Evolutionary conservation across 345 rosid species (phyloP), one percentile per base, ranked within the genome.

Genomic region (Psidium guajava): DNA sequence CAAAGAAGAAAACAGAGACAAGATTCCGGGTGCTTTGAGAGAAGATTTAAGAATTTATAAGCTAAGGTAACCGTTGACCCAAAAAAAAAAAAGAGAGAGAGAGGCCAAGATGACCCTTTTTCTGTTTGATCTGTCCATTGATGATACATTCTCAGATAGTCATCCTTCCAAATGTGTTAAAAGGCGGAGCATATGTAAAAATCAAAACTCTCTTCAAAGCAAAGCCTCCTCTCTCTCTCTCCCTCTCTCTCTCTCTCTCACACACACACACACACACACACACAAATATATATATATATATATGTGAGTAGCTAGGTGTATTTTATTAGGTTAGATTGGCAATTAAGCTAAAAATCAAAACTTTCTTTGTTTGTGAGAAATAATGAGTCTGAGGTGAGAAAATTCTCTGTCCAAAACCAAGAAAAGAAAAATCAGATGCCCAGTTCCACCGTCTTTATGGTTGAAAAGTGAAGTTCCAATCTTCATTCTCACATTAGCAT

Each of bases 391-490:
- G 59, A 54, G 87, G 81, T 16, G 69, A 22, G 49, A 58, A 58
- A 77, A 32, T 32, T 69, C 77, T 32, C 6, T 69, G 44, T 69
- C 77, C 77, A 69, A 32, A 59, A 16, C 83, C 86, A 32, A 52
- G 86, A 87, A 85, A 82, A 83, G 49, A 40, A 28, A 54, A 44
- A 49, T 83, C 81, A 32, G 75, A 64, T 28, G 44, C 75, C 75
- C 83, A 49, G 50, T 83, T 25, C 85, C 82, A 86, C 84, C 83
- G 73, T 61, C 87, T 87, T 87, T 86, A 75, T 54, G 75, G 87
- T 64, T 90, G 86, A 83, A 87, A 83, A 86, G 86, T 89, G 86
- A 87, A 88, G 92, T 85, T 84, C 36, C 77, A 47, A 82, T 36
- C 84, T 81, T 84, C 40, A 13, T 64, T 51, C 64, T 74, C 82